A percentile compares a stretch with the other conserved stretches of the same genome.
These are phyloP conservation scores for Trametes elegans DNA, from an alignment of 768 basidiomycete genomes.

Conservation along the genomic window DNA sequence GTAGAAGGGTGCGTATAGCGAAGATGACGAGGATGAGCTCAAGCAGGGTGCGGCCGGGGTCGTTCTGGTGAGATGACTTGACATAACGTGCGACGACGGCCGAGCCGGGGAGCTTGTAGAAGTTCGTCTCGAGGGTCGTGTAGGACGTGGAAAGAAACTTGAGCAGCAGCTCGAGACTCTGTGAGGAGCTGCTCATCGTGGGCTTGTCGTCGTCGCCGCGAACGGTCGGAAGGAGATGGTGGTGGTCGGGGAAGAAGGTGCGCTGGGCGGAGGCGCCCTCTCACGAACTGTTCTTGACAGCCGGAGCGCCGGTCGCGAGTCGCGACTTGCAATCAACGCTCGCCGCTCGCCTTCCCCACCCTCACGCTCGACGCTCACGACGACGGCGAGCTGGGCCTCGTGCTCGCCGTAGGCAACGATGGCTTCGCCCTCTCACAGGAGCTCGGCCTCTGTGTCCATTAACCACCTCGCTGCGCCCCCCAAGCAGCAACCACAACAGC, in stretches of 20 bases:
- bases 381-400: slow-evolving; percentile 29
- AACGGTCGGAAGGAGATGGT: neutral
- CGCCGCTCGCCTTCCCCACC: slow-evolving; percentile 9
- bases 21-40: slow-evolving; percentile 88
- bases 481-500: slow-evolving; percentile 31
- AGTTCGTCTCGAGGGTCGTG: slow-evolving; percentile 57
- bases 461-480: slow-evolving; percentile 30
- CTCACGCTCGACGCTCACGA: slow-evolving; percentile 27
- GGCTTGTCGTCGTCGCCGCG: neutral
- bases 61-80: slow-evolving; percentile 92
- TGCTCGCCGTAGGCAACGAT: slow-evolving; percentile 26
- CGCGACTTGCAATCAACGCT: neutral
- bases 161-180: slow-evolving; percentile 53
- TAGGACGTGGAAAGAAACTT: slow-evolving; percentile 62
- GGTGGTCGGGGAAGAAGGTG: slow-evolving; percentile 7
- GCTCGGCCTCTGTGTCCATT: slow-evolving; percentile 23
- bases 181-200: slow-evolving; percentile 37
- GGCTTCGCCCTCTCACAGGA: slow-evolving; percentile 31
- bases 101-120: slow-evolving; percentile 78
- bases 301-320: slow-evolving; percentile 15
- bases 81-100: slow-evolving; percentile 88
- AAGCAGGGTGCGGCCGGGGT: slow-evolving; percentile 87
- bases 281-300: slow-evolving; percentile 1
- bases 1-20: slow-evolving; percentile 85
- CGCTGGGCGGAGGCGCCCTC: slow-evolving; percentile 9